Base-by-base conservation (phyloP, 345 rosid genomes). In the Arabidopsis suecica region DNA sequence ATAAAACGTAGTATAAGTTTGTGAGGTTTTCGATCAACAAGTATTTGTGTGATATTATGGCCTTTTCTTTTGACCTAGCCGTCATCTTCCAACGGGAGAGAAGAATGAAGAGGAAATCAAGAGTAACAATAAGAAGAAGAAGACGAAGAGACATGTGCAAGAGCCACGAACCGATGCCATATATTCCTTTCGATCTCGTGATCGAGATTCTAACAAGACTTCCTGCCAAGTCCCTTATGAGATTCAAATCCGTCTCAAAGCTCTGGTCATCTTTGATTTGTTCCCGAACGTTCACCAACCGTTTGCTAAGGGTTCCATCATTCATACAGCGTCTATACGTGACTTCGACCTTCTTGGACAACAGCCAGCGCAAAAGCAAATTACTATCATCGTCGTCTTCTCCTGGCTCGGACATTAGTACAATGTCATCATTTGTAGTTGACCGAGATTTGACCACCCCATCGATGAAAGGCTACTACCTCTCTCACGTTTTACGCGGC, bases 401-500 rank as follows among this genome's bases (percentile, higher is more conserved):
- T 48, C 11, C 54, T 45, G 7, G 2, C 51, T 16, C 42, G 32
- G 57, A 65, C 23, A 2, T 25, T 25, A 62, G 40, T 14, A 56
- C 61, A 1, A 14, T 32, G 13, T 37, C 59, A 9, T 48, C 59
- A 30, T 60, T 60, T 72, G 41, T 25, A 1, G 2, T 16, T 4
- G 68, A 61, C 25, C 51, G 61, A 49, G 51, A 72, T 34, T 25
- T 72, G 53, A 61, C 76, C 1, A 10, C 7, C 32, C 59, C 68
- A 38, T 5, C 60, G 10, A 50, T 72, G 54, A 1, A 30, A 51
- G 62, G 61, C 54, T 62, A 48, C 40, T 20, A 13, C 5, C 1
- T 47, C 58, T 23, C 60, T 71, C 59, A 71, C 2, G 68, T 73
- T 20, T 73, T 54, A 13, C 36, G 22, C 1, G 63, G 77, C 6